These are phyloP conservation scores for Kwoniella dejecticola DNA, from an alignment of 768 basidiomycete genomes.

Conservation along the genomic window DNA sequence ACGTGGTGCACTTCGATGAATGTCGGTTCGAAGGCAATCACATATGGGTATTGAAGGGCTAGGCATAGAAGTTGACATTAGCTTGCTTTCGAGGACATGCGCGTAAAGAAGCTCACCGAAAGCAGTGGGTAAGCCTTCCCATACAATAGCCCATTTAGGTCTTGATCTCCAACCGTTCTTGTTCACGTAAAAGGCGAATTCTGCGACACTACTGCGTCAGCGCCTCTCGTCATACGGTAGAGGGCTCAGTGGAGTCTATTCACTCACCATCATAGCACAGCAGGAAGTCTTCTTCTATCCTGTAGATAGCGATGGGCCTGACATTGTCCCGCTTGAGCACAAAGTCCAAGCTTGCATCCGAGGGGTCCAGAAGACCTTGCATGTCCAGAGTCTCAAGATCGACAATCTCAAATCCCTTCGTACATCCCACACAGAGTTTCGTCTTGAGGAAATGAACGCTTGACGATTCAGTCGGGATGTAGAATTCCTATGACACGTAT, in stretches of 20 bases:
- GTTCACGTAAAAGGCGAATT: constrained; percentile 99
- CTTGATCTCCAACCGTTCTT: constrained; percentile 89
- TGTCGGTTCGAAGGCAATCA: constrained; percentile 91
- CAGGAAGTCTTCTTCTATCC: constrained; percentile 93
- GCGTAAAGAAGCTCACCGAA: constrained; percentile 77
- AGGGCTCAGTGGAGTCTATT: background rate
- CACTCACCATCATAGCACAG: constrained; percentile 94
- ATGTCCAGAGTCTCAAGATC: constrained; percentile 96
- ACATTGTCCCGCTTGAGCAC: constrained; percentile 85
- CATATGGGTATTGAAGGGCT: constrained; percentile 96
- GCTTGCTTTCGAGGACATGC: background rate
- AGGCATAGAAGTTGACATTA: constrained; percentile 7
- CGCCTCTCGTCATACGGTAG: constrained; percentile 59
- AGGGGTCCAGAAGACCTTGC: constrained; percentile 90
- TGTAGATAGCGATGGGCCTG: constrained; percentile 92
- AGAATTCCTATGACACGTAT: constrained; percentile 74
- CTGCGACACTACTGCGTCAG: constrained; percentile 57
- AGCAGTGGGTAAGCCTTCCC: constrained; percentile 91
- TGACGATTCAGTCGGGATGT: constrained; percentile 94
- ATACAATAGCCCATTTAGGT: constrained; percentile 89
- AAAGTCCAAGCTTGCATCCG: constrained; percentile 87
- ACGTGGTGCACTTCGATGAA: constrained; percentile 97
- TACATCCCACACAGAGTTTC: constrained; percentile 93
- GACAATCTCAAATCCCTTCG: constrained; percentile 97
- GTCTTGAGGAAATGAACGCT: constrained; percentile 98